These are phyloP conservation scores for Hortiboletus campestris DNA, from an alignment of 768 basidiomycete genomes.

Conservation along the genomic window DNA sequence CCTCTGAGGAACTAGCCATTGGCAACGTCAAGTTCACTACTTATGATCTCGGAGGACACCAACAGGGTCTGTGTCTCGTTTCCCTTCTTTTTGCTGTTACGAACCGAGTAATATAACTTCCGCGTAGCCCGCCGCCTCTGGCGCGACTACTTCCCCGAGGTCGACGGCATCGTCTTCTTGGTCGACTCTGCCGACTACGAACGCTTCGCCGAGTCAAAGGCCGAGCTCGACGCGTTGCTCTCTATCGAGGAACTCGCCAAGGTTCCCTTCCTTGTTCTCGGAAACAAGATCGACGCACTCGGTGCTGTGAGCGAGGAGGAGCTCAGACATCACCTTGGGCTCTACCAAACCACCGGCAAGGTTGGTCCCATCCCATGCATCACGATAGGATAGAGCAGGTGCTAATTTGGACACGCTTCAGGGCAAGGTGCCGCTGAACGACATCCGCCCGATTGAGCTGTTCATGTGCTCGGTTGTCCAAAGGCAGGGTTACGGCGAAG, in stretches of 20 bases:
- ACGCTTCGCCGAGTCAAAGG: slow-evolving; percentile 94
- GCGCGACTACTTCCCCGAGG: slow-evolving; percentile 99
- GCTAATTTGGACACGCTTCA: slow-evolving; percentile 31
- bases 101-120: neutral
- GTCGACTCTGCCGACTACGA: slow-evolving; percentile 97
- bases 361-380: slow-evolving; percentile 38
- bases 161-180: slow-evolving; percentile 97
- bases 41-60: slow-evolving; percentile 96
- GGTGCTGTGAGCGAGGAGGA: slow-evolving; percentile 98
- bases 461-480: slow-evolving; percentile 99
- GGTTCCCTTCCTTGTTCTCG: slow-evolving; percentile 97
- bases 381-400: neutral
- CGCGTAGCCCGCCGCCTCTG: slow-evolving; percentile 88
- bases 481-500: slow-evolving; percentile 98
- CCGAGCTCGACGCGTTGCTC: slow-evolving; percentile 93
- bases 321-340: slow-evolving; percentile 88
- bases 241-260: slow-evolving; percentile 93
- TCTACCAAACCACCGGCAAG: slow-evolving; percentile 99
- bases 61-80: slow-evolving; percentile 64
- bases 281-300: slow-evolving; percentile 99
- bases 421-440: slow-evolving; percentile 96
- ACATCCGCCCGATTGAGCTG: slow-evolving; percentile 97
- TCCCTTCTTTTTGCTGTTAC: neutral
- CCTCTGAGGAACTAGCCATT: slow-evolving; percentile 97
- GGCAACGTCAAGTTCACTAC: slow-evolving; percentile 99